phyloP scores from a whole-genome alignment of 2,329 filamentous ascomycete species.

The Colletotrichum neosansevieriae region DNA sequence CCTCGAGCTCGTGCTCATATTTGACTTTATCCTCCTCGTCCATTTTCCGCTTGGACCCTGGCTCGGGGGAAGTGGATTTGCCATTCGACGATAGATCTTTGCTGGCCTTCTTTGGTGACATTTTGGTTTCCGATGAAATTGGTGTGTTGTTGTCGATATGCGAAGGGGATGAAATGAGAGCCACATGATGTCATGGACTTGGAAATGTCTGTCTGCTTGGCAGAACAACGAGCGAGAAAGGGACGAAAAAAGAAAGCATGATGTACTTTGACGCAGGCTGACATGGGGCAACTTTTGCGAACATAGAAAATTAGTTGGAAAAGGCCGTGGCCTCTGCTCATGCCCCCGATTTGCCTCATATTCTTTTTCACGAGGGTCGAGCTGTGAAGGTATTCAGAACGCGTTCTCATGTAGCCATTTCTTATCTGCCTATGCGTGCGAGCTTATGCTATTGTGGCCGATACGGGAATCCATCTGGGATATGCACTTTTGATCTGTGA shows the following conservation, averaged over 20 bases:
- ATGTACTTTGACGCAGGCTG: too few relatives aligned
- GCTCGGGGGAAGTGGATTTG: neutral
- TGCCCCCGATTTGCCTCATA: too few relatives aligned
- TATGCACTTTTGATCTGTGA: neutral
- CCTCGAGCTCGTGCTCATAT: neutral
- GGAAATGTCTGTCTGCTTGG: neutral
- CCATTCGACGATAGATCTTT: neutral
- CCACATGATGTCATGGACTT: slow-evolving; percentile 10
- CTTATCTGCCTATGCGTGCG: neutral
- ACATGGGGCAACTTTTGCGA: too few relatives aligned
- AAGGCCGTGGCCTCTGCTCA: too few relatives aligned
- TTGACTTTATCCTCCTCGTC: neutral
- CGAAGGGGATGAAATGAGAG: neutral
- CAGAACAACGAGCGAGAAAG: neutral
- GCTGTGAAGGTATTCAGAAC: too few relatives aligned
- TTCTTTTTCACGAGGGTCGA: too few relatives aligned
- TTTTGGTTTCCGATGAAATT: neutral
- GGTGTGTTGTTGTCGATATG: too few relatives aligned
- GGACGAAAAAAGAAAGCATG: neutral
- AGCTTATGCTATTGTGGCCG: neutral
- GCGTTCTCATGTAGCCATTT: neutral
- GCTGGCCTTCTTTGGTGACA: neutral
- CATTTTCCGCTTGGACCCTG: slow-evolving; percentile 19
- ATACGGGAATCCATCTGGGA: too few relatives aligned
- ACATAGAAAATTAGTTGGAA: too few relatives aligned